phyloP scores from a whole-genome alignment of 305 asterid genomes.

The Fraxinus sp. region DNA sequence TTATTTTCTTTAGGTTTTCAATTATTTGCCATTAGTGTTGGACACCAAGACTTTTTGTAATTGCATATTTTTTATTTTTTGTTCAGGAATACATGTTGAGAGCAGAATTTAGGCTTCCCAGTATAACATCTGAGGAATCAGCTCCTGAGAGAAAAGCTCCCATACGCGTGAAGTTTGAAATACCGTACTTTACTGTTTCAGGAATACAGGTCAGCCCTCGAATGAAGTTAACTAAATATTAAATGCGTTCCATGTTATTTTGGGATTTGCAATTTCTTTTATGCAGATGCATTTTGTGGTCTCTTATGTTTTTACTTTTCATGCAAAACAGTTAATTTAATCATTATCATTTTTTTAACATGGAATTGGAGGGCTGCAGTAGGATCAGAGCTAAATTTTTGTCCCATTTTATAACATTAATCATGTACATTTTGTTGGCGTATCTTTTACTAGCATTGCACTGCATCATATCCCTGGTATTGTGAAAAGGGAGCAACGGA shows the following conservation, averaged over 20 bases:
- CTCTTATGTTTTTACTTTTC: neutral
- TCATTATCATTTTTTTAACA: neutral
- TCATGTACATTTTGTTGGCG: neutral
- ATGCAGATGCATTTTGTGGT: neutral
- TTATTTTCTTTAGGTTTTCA: neutral
- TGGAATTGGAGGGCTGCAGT: neutral
- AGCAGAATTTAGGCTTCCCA: constrained; percentile 91
- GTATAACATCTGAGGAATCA: constrained; percentile 80
- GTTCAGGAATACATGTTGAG: constrained; percentile 85
- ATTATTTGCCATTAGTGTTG: neutral
- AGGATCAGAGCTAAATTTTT: neutral
- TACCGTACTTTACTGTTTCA: constrained; percentile 94
- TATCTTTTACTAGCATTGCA: neutral
- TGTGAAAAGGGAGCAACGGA: neutral
- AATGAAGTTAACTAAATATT: neutral
- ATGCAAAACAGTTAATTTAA: neutral
- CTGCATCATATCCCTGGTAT: neutral
- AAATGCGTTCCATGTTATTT: neutral
- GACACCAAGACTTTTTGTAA: neutral
- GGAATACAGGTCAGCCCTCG: constrained; percentile 76
- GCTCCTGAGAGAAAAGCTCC: constrained; percentile 93
- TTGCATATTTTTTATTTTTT: constrained; percentile 12
- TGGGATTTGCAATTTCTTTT: neutral
- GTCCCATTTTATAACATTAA: neutral
- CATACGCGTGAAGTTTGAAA: constrained; percentile 87